Evolutionary conservation across 768 basidiomycete species (phyloP), one percentile per base, ranked within the genome.

Genomic region (Megacollybia marginata): DNA sequence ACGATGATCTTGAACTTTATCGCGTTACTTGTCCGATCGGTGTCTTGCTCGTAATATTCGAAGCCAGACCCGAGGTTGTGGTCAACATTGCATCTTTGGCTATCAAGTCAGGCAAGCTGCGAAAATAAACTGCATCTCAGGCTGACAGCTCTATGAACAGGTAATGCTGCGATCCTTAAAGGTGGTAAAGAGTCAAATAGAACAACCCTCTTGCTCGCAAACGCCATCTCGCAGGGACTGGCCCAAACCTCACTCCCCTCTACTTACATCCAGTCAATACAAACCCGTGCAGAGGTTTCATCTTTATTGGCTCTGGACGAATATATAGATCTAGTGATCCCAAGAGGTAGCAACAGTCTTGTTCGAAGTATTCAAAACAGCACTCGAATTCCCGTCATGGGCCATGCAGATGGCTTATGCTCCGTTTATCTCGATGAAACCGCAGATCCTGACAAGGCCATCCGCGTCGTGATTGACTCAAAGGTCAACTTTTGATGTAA

Each of bases 331-430:
- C 75, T 99, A 18, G 94, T 98, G 48, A 97, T 98, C 62, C 96
- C 96, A 1, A 75, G 96, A 48, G 96, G 96, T 6, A 93, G 94
- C 60, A 95, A 95, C 57, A 79, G 76, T 54, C 81, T 99, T 11
- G 96, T 98, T 23, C 75, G 71, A 57, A 87, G 72, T 63, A 96
- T 99, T 51, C 92, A 98, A 63, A 86, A 88, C 50, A 80, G 73
- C 55, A 96, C 95, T 0, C 76, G 87, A 51, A 98, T 99, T 52
- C 87, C 96, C 2, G 96, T 99, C 42, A 97, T 99, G 93, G 96
- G 96, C 1, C 96, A 99, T 61, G 94, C 96, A 7, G 96, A 99
- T 65, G 96, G 96, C 1, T 69, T 98, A 9, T 99, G 96, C 64
- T 79, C 83, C 16, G 81, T 96, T 5, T 98, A 85, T 64, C 68